phyloP scores from a whole-genome alignment of 2,329 filamentous ascomycete genomes.

The Ophiocordyceps camponoti-floridani region DNA sequence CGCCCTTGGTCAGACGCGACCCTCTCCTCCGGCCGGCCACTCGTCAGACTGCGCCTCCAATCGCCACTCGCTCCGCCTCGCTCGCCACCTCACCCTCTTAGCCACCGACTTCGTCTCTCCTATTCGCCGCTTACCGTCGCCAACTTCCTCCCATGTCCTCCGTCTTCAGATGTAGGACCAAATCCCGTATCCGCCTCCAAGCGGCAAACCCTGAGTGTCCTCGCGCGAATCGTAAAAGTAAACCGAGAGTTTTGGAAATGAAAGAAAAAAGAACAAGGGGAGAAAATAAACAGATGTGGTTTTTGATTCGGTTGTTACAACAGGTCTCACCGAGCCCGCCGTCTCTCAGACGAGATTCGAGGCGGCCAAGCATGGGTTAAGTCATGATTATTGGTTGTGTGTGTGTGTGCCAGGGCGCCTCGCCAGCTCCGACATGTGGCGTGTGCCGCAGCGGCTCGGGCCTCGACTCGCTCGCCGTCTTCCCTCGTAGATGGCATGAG shows the following conservation, averaged over 20 bases:
- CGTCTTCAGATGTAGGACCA: not conserved
- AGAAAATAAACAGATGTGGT: not conserved
- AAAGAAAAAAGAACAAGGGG: not conserved
- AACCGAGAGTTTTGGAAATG: no score
- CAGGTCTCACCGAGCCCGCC: not conserved
- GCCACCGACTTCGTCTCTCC: not conserved
- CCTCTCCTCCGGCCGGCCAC: not conserved
- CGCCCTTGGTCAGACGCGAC: not conserved
- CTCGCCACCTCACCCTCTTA: not conserved
- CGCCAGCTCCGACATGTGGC: not conserved
- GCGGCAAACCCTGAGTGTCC: not conserved
- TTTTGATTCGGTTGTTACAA: not conserved
- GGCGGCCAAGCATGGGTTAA: not conserved
- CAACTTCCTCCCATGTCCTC: not conserved
- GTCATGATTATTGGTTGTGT: not conserved
- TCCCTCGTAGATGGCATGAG: not conserved
- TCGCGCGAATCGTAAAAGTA: not conserved
- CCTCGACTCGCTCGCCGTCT: not conserved
- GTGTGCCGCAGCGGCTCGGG: not conserved
- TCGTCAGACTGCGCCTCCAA: no score
- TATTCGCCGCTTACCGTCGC: not conserved
- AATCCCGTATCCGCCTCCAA: not conserved
- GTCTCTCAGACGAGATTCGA: not conserved
- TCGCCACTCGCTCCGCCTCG: not conserved
- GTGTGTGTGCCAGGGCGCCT: not conserved